Base-by-base conservation (phyloP, 345 rosid genomes). In the Aquilaria malaccensis region DNA sequence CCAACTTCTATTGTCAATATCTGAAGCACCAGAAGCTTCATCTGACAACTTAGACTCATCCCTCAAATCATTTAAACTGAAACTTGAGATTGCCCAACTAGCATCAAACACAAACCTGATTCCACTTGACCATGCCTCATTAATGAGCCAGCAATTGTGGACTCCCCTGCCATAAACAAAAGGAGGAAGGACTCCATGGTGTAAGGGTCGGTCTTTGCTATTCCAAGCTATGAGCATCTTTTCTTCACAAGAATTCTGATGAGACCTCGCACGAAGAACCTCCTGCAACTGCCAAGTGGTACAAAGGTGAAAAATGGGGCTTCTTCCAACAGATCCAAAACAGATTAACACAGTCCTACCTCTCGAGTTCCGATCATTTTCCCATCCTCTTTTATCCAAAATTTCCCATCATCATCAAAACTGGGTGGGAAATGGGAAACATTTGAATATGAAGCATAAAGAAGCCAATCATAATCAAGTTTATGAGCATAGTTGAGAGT, bases 141-240 rank as follows among this genome's bases (percentile, higher is more conserved):
- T 84, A 61, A 94, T 63, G 67, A 87, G 64, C 97, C 95, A 90
- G 53, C 66, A 81, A 50, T 76, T 78, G 60, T 86, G 76, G 64
- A 77, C 77, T 56, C 92, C 92, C 64, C 83, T 84, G 55, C 85
- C 86, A 54, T 68, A 86, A 64, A 94, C 70, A 72, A 94, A 94
- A 51, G 97, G 95, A 45, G 99, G 99, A 67, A 87, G 77, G 6
- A 84, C 87, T 55, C 89, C 95, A 59, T 81, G 75, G 52, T 90
- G 81, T 58, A 87, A 78, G 22, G 92, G 89, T 11, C 65, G 2
- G 55, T 74, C 80, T 22, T 74, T 63, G 37, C 69, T 79, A 73
- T 86, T 94, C 99, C 97, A 94, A 3, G 97, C 99, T 73, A 81
- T 55, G 43, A 88, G 70, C 83, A 80, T 69, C 67, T 65, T 84